phyloP scores from a whole-genome alignment of 371 early-diverging fungal species.

The Circinella minor region DNA sequence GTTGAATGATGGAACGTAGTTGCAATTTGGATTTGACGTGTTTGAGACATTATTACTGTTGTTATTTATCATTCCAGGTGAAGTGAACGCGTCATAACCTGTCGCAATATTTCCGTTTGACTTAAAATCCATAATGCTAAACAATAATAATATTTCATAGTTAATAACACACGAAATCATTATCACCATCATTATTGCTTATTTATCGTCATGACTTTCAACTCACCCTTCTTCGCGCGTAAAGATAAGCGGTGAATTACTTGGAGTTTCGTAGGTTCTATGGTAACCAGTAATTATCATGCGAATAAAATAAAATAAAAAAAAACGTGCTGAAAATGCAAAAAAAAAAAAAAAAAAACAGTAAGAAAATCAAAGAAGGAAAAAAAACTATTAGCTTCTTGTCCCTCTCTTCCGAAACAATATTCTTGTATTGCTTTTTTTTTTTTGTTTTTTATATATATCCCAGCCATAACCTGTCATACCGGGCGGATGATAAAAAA shows the following conservation, averaged over 20 bases:
- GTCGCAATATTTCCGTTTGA: slow-evolving; percentile 8
- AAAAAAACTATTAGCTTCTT: background rate
- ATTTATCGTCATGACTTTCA: no score
- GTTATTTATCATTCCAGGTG: slow-evolving; percentile 4
- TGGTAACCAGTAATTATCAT: slow-evolving; percentile 13
- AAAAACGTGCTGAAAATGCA: background rate
- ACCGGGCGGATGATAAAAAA: slow-evolving; percentile 8
- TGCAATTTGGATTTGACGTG: background rate
- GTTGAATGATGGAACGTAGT: background rate
- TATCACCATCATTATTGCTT: no score
- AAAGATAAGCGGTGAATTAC: slow-evolving; percentile 3
- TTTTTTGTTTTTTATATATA: background rate
- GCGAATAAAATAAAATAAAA: background rate
- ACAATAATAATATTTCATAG: no score
- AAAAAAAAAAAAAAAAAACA: background rate
- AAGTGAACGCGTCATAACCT: slow-evolving; percentile 9
- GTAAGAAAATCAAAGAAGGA: slow-evolving; percentile 6
- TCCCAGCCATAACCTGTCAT: background rate
- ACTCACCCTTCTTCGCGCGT: background rate
- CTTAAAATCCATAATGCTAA: slow-evolving; percentile 8
- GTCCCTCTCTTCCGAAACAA: slow-evolving; percentile 4
- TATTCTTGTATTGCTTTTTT: background rate
- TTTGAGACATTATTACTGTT: background rate
- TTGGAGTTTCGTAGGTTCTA: background rate
- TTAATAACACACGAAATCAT: no score